phyloP scores from a whole-genome alignment of 257 asterid species.

The Sherardia arvensis region DNA sequence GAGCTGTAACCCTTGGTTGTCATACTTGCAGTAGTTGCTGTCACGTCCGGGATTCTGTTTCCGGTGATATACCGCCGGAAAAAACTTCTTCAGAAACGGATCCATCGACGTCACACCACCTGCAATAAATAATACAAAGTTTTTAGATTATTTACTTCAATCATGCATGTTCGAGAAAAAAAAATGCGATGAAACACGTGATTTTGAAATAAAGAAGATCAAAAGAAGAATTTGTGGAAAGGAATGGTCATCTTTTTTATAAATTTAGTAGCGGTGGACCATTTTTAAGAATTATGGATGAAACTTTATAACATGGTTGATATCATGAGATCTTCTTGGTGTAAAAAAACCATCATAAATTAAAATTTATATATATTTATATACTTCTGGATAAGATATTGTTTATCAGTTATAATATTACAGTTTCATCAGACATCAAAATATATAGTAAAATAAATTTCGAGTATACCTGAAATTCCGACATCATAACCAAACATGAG shows the following conservation, averaged over 20 bases:
- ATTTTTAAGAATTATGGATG: background rate
- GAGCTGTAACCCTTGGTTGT: slow-evolving; percentile 70
- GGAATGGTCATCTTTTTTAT: background rate
- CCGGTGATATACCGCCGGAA: slow-evolving; percentile 48
- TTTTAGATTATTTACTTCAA: background rate
- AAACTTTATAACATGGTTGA: background rate
- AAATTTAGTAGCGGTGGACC: background rate
- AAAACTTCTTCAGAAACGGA: slow-evolving; percentile 56
- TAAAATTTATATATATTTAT: too few species aligned
- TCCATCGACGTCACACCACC: slow-evolving; percentile 82
- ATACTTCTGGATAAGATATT: too few species aligned
- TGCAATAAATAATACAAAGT: slow-evolving; percentile 14
- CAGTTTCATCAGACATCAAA: too few species aligned
- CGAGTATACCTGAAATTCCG: slow-evolving; percentile 58
- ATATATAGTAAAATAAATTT: too few species aligned
- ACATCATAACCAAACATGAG: slow-evolving; percentile 84
- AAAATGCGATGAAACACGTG: background rate
- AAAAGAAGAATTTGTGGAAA: background rate
- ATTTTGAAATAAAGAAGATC: background rate
- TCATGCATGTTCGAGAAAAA: background rate
- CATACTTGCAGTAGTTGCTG: slow-evolving; percentile 88
- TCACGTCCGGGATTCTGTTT: slow-evolving; percentile 16
- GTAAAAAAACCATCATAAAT: background rate
- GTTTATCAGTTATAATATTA: too few species aligned
- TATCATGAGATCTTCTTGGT: background rate